Conservation (phyloP, 2,329 filamentous ascomycete genomes). For the Colletotrichum sidae region DNA sequence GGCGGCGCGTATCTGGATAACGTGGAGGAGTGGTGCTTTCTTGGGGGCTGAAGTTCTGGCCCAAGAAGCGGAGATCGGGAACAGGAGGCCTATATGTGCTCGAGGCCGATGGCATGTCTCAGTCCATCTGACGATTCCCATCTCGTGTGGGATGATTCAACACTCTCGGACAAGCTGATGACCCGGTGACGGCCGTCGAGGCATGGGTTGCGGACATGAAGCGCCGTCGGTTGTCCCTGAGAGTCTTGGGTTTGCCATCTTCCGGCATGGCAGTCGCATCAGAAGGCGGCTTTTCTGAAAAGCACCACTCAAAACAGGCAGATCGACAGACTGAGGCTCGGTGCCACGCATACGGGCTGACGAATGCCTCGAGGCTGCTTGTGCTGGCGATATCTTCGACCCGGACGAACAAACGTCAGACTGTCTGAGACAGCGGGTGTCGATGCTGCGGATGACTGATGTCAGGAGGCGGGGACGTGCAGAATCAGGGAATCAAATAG, state of each 20-base stretch:
- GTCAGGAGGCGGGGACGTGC: constrained; percentile 5
- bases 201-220: too few relatives aligned
- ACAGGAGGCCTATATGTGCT: not conserved
- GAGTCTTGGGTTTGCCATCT: constrained; percentile 3
- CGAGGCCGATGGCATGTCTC: not conserved
- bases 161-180: not conserved
- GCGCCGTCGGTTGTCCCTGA: too few relatives aligned
- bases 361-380: not conserved
- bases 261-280: not conserved
- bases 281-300: not conserved
- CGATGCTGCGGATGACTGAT: constrained; percentile 13
- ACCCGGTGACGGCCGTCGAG: not conserved
- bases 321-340: constrained; percentile 3
- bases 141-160: not conserved
- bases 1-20: constrained; percentile 2
- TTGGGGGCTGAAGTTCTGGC: not conserved
- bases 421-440: constrained; percentile 28
- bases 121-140: not conserved
- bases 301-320: not conserved
- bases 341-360: not conserved
- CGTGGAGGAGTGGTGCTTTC: not conserved
- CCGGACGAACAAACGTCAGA: constrained; percentile 16
- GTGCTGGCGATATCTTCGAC: not conserved
- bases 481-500: constrained; percentile 3
- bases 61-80: not conserved